A percentile compares a stretch with the other conserved stretches of the same genome.
These are phyloP conservation scores for Grosmannia serpens DNA, from an alignment of 2,329 filamentous ascomycete genomes.

Conservation along the genomic window DNA sequence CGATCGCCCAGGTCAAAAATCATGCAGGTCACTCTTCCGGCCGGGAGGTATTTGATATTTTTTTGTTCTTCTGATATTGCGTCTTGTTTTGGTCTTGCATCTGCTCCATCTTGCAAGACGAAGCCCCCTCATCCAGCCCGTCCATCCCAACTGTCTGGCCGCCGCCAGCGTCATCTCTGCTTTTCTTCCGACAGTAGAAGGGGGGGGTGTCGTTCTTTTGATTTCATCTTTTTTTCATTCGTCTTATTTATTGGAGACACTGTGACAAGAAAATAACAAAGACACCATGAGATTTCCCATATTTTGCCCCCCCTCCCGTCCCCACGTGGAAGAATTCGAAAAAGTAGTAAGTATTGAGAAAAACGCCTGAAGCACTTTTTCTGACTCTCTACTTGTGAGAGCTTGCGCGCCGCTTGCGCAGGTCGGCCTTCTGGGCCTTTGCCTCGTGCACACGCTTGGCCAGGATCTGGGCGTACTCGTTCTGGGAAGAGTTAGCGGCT, in stretches of 20 bases:
- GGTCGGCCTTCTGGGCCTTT: conserved; percentile 86
- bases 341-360: background rate
- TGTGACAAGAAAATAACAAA: conserved; percentile 3
- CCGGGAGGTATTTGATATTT: too few species aligned
- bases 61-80: background rate
- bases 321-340: background rate
- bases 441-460: conserved; percentile 96
- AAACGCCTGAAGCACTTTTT: conserved; percentile 17
- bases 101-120: background rate
- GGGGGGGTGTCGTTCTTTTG: background rate
- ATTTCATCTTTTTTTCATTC: conserved; percentile 1
- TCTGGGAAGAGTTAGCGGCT: conserved; percentile 44
- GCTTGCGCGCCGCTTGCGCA: conserved; percentile 92
- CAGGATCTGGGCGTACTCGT: conserved; percentile 92
- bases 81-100: background rate
- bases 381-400: conserved; percentile 63
- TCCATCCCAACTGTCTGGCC: background rate
- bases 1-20: too few species aligned
- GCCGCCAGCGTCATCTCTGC: background rate
- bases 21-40: too few species aligned
- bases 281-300: conserved; percentile 1
- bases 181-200: background rate
- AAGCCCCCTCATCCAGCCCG: background rate
- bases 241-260: conserved; percentile 3
- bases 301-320: conserved; percentile 1